Evolutionary conservation across 331 rosid genomes (phyloP).

Genomic region (Prunus yedoensis): DNA sequence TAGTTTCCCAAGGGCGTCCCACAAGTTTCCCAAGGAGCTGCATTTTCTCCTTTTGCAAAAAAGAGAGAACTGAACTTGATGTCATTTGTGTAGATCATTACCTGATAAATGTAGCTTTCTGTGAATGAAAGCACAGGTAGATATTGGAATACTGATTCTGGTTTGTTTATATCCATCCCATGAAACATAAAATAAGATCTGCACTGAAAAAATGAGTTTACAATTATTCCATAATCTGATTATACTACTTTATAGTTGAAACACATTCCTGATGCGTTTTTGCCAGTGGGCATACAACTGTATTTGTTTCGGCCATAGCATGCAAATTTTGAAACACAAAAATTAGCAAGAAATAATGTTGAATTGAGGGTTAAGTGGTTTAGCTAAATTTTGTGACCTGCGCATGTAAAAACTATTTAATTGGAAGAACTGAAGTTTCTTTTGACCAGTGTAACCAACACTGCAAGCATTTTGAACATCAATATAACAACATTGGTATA

Average conservation of each 20-base stretch:
- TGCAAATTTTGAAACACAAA: too few species aligned
- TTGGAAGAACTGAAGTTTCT: background rate
- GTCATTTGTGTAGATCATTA: constrained; percentile 26
- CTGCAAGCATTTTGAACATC: background rate
- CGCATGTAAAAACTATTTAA: background rate
- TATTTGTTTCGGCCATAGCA: background rate
- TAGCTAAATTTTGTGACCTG: background rate
- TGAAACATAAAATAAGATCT: constrained; percentile 98
- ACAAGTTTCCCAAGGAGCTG: background rate
- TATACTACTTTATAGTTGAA: background rate
- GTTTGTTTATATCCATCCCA: constrained; percentile 70
- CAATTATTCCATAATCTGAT: background rate
- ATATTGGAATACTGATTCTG: constrained; percentile 66
- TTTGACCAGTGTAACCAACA: background rate
- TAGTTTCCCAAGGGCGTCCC: background rate
- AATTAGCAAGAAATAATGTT: background rate
- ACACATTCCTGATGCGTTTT: background rate
- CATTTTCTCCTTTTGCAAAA: background rate
- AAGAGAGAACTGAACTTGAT: constrained; percentile 14
- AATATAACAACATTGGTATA: background rate
- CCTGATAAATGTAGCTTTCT: constrained; percentile 94
- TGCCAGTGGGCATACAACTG: too few species aligned
- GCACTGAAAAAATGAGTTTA: constrained; percentile 55
- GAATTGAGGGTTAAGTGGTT: background rate
- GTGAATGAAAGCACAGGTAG: constrained; percentile 81